Conservation (phyloP, 1,284 basidiomycete genomes). For the Ganoderma leucocontextum region DNA sequence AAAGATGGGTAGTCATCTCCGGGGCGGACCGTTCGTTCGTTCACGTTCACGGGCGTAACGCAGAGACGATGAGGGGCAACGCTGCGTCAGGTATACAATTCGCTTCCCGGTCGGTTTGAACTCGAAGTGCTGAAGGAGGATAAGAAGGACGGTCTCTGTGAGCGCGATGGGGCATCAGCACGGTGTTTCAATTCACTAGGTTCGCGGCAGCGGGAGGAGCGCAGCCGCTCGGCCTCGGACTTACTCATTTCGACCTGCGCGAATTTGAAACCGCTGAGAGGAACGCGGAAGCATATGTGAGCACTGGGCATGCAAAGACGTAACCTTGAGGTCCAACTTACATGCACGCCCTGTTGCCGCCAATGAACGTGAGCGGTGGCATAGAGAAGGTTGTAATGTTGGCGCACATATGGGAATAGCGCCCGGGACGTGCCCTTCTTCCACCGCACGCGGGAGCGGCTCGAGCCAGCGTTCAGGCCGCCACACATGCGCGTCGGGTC, state of each 20-base stretch:
- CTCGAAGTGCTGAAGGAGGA: slow-evolving; percentile 30
- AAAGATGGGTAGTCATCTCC: too few species aligned
- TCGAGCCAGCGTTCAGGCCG: slow-evolving; percentile 24
- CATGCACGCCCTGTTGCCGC: slow-evolving; percentile 43
- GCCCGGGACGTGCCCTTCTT: slow-evolving; percentile 19
- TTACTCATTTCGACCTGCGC: slow-evolving; percentile 27
- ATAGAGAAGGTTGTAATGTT: not conserved
- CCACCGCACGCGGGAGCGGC: slow-evolving; percentile 17
- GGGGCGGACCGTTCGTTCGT: too few species aligned
- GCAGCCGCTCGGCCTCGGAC: slow-evolving; percentile 1
- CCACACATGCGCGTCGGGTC: slow-evolving; percentile 16
- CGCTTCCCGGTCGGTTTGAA: slow-evolving; percentile 28
- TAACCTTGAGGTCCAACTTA: slow-evolving; percentile 21
- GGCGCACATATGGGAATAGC: slow-evolving; percentile 22
- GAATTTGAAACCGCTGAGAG: slow-evolving; percentile 27
- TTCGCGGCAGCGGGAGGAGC: too few species aligned
- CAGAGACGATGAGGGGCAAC: slow-evolving; percentile 27
- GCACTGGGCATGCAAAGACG: not conserved
- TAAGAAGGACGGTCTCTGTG: slow-evolving; percentile 31
- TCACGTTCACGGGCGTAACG: slow-evolving; percentile 6
- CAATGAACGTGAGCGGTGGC: slow-evolving; percentile 35
- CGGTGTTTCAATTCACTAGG: not conserved
- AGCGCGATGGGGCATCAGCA: not conserved
- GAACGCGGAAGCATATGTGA: not conserved
- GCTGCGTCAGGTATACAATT: slow-evolving; percentile 22